These are phyloP conservation scores for Allium cepa DNA, from an alignment of 106 monocot species.

Conservation along the genomic window DNA sequence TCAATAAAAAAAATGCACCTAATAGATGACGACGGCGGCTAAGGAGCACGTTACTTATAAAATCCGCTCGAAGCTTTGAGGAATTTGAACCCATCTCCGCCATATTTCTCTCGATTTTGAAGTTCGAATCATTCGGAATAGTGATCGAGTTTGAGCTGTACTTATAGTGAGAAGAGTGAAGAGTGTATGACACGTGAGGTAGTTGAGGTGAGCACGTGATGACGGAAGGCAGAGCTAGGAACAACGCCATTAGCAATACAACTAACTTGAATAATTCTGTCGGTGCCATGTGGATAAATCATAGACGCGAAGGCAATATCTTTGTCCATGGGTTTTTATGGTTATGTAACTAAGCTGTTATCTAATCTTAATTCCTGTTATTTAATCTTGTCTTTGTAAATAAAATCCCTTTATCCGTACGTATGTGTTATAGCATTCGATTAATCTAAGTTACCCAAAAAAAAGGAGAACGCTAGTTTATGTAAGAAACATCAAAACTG, in stretches of 20 bases:
- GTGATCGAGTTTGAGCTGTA: background rate
- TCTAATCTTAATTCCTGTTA: too few relatives aligned
- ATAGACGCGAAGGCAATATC: too few relatives aligned
- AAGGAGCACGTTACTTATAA: constrained; percentile 40
- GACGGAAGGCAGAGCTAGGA: background rate
- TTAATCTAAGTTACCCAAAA: too few relatives aligned
- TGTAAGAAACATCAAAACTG: too few relatives aligned
- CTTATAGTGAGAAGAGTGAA: background rate
- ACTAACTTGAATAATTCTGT: background rate
- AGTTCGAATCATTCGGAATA: background rate
- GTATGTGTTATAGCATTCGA: too few relatives aligned
- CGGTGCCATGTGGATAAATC: background rate
- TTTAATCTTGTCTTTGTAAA: too few relatives aligned
- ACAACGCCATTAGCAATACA: background rate
- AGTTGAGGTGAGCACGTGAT: background rate
- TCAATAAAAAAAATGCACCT: constrained; percentile 13
- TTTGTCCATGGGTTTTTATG: too few relatives aligned
- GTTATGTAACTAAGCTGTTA: too few relatives aligned
- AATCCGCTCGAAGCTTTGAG: constrained; percentile 46
- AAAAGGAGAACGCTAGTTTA: too few relatives aligned
- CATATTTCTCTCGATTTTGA: background rate
- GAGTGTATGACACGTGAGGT: background rate
- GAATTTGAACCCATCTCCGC: constrained; percentile 7
- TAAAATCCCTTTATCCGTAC: too few relatives aligned
- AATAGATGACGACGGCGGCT: constrained; percentile 34